These are phyloP conservation scores for Jatropha podagrica DNA, from an alignment of 441 rosid genomes.

Conservation along the genomic window DNA sequence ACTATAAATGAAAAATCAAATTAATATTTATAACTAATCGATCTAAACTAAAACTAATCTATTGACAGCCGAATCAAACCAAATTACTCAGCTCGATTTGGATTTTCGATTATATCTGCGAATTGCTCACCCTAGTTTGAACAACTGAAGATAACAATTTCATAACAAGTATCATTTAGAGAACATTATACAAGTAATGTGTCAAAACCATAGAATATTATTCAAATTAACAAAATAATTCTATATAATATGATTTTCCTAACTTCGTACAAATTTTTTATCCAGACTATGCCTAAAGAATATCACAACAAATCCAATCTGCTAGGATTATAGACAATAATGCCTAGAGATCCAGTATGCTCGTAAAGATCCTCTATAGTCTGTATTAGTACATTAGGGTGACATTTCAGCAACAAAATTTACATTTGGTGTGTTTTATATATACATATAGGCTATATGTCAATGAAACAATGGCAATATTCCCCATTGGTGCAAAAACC, in stretches of 20 bases:
- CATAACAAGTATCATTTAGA: not conserved
- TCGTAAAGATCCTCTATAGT: not conserved
- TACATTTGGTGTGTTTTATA: not conserved
- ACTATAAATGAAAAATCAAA: no score
- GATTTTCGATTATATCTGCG: no score
- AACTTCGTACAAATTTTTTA: conserved; percentile 10
- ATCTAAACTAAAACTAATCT: no score
- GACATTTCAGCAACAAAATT: conserved; percentile 20
- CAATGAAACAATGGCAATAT: conserved; percentile 58
- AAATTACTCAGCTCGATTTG: no score
- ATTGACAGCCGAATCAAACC: no score
- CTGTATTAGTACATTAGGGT: not conserved
- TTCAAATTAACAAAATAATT: not conserved
- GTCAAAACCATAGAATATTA: no score
- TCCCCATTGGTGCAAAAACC: conserved; percentile 96
- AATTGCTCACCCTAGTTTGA: no score
- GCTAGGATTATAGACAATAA: not conserved
- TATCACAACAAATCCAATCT: conserved; percentile 4
- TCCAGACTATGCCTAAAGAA: conserved; percentile 6
- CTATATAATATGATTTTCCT: conserved; percentile 15
- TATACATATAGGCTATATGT: not conserved
- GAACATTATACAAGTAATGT: not conserved
- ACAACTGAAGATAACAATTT: not conserved
- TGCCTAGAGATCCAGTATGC: not conserved
- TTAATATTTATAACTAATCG: no score